Conservation (phyloP, 78 protist genomes). For the Thecamonas trahens region DNA sequence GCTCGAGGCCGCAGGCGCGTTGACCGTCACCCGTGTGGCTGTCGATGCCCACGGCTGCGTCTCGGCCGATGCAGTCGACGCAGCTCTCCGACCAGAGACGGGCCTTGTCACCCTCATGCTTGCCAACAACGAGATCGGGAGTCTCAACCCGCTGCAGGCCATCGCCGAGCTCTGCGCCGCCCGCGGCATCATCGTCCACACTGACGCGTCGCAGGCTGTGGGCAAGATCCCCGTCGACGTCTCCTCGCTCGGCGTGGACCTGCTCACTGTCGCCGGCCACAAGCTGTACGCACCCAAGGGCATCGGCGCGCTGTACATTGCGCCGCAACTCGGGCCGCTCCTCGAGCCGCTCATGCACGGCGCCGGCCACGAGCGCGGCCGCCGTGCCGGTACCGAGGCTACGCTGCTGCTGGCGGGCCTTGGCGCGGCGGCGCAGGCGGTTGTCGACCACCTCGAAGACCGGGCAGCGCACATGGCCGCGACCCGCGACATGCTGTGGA, state of each 20-base stretch:
- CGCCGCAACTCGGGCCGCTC: slow-evolving; percentile 3
- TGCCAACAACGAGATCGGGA: slow-evolving; percentile 58
- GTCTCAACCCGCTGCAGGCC: slow-evolving; percentile 20
- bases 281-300: slow-evolving; percentile 60
- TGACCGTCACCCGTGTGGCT: not conserved
- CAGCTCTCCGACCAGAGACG: not conserved
- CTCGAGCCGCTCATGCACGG: slow-evolving; percentile 9
- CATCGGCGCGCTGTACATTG: slow-evolving; percentile 63
- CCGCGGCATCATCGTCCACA: slow-evolving; percentile 16
- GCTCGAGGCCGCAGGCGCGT: not conserved
- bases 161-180: not conserved
- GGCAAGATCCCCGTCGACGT: slow-evolving; percentile 40
- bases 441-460: not conserved
- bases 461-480: not conserved
- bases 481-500: slow-evolving; percentile 3
- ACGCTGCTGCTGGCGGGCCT: slow-evolving; percentile 32
- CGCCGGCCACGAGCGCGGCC: slow-evolving; percentile 44
- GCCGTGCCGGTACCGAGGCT: slow-evolving; percentile 46
- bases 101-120: slow-evolving; percentile 29
- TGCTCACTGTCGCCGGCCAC: slow-evolving; percentile 45
- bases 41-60: not conserved
- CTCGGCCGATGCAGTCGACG: not conserved
- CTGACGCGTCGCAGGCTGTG: slow-evolving; percentile 58
- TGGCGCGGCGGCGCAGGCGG: slow-evolving; percentile 20
- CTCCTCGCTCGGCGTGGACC: slow-evolving; percentile 19